Evolutionary conservation across 495 filamentous ascomycete species (phyloP), one percentile per base, ranked within the genome.

Genomic region (Hypoxylon perforatum): DNA sequence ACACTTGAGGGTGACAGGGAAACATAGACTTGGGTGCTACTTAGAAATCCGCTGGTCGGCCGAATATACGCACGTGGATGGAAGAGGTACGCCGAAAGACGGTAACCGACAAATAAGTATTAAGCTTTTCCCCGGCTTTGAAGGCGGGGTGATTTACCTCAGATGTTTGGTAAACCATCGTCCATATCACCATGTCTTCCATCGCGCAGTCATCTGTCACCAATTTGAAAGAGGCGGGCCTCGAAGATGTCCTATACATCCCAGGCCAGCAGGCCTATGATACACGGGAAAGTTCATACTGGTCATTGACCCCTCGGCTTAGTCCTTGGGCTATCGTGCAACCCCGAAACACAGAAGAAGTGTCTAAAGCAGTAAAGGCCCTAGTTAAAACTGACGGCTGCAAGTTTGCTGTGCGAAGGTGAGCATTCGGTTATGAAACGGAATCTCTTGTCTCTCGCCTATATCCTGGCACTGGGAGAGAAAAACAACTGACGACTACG

Each of bases 241-340:
- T 42, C 3, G 14, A 15, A n/a, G 39, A 42, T 15, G n/a, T 17
- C n/a, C 39, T 42, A 42, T 42, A 42, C n/a, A 17, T 42, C 5
- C 39, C 39, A 2, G 39, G 39, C 39, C 14, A 42, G 39, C 39
- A 42, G n/a, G n/a, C 14, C 39, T 42, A 42, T 17, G n/a, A 15
- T 3, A 17, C 39, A 17, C 39, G 39, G 8, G 39, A 42, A 42
- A n/a, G 15, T 2, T 42, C 46, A 35, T 77, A 78, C 67, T 86
- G 83, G 83, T 82, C 82, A 3, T 45, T 72, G 77, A 82, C 65
- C 76, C 73, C 73, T 42, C 63, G 45, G 15, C 33, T 63, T 0
- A 7, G 22, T 0, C 75, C 78, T 0, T 62, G 58, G 22, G 79
- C 77, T 59, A 70, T 79, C 44, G 71, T 78, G 47, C 69, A 74